phyloP scores from a whole-genome alignment of 2,329 filamentous ascomycete species.

The Alternaria sp. region DNA sequence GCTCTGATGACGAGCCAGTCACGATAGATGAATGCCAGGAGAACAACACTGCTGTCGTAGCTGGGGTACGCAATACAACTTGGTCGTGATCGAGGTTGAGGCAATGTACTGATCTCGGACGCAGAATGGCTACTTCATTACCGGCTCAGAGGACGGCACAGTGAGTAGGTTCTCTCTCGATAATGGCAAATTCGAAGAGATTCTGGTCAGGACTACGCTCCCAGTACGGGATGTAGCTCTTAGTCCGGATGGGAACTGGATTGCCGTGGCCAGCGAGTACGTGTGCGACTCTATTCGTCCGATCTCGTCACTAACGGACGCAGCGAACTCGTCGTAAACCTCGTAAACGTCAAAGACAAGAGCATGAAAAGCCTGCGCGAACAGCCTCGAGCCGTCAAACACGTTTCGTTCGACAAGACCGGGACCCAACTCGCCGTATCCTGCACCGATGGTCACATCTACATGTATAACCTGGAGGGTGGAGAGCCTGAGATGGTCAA shows the following conservation, averaged over 20 bases:
- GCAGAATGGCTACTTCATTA: constrained; percentile 81
- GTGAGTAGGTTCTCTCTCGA: constrained; percentile 90
- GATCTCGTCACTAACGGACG: constrained; percentile 25
- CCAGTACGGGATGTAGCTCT: constrained; percentile 86
- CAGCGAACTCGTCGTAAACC: constrained; percentile 84
- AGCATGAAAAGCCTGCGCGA: constrained; percentile 80
- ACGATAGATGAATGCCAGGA: constrained; percentile 93
- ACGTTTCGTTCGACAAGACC: constrained; percentile 84
- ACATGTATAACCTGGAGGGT: constrained; percentile 82
- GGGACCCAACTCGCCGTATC: constrained; percentile 79
- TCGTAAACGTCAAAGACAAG: constrained; percentile 83
- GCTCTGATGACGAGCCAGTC: constrained; percentile 87
- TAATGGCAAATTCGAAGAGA: constrained; percentile 75
- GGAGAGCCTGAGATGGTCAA: constrained; percentile 81
- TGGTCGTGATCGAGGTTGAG: background rate
- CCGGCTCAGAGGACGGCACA: constrained; percentile 93
- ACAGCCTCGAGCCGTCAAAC: constrained; percentile 86
- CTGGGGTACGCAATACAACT: constrained; percentile 59
- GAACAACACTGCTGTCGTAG: constrained; percentile 79
- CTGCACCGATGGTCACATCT: constrained; percentile 86
- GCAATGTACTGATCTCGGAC: constrained; percentile 20
- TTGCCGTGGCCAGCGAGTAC: constrained; percentile 91
- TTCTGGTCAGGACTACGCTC: constrained; percentile 82
- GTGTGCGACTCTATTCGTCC: constrained; percentile 31
- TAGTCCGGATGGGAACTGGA: constrained; percentile 82